Percentiles rank a stretch among this genome's conserved stretches.
phyloP scores from a whole-genome alignment of 345 rosid genomes.

The Gossypium stocksii region DNA sequence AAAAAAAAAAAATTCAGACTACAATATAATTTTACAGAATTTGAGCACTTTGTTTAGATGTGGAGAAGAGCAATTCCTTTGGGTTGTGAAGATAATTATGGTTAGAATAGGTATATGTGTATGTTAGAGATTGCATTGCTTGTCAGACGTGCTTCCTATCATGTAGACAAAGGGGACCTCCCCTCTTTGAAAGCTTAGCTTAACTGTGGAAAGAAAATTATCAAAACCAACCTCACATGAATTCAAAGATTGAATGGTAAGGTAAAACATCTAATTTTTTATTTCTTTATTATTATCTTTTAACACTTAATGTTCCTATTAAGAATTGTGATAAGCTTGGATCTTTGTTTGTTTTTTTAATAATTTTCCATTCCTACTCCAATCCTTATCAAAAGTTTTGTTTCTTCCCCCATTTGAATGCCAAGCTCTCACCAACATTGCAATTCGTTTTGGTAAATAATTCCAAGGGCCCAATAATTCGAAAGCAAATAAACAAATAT shows the following conservation, averaged over 20 bases:
- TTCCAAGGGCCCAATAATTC: background rate
- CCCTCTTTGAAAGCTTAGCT: constrained; percentile 31
- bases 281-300: background rate
- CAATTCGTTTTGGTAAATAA: background rate
- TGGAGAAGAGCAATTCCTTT: constrained; percentile 29
- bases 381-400: constrained; percentile 28
- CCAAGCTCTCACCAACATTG: background rate
- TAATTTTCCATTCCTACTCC: constrained; percentile 21
- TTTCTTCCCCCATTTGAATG: constrained; percentile 5
- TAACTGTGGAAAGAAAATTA: constrained; percentile 24
- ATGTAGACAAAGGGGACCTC: constrained; percentile 35
- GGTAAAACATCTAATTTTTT: constrained; percentile 13
- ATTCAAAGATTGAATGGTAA: constrained; percentile 31
- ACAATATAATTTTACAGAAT: too few relatives aligned
- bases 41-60: constrained; percentile 22
- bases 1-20: too few relatives aligned
- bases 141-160: constrained; percentile 43
- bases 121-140: constrained; percentile 40
- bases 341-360: constrained; percentile 15
- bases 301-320: background rate
- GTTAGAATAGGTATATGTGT: constrained; percentile 23
- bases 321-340: constrained; percentile 31
- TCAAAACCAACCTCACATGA: constrained; percentile 20
- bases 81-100: constrained; percentile 26
- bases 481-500: background rate